These are phyloP conservation scores for Physcomitrellopsis africana DNA, from an alignment of 225 moss, liverwort and hornwort genomes.

Conservation along the genomic window DNA sequence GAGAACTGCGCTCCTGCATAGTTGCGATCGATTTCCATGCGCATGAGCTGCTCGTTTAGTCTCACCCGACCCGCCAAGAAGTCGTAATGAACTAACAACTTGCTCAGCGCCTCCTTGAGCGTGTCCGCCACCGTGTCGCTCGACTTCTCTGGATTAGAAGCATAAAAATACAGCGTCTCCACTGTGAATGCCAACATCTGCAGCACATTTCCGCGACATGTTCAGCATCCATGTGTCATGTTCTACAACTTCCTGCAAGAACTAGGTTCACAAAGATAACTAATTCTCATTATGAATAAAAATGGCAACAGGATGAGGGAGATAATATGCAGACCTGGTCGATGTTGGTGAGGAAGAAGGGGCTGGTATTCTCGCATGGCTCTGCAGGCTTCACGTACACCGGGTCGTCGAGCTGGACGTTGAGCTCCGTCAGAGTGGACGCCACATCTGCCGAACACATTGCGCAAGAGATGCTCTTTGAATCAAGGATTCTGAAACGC, in stretches of 20 bases:
- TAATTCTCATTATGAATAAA: background rate
- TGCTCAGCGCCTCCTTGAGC: constrained; percentile 41
- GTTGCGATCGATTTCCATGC: constrained; percentile 85
- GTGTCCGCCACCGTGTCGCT: constrained; percentile 47
- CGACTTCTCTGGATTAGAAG: constrained; percentile 42
- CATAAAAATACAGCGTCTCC: constrained; percentile 67
- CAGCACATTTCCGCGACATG: background rate
- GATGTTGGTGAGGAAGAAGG: constrained; percentile 63
- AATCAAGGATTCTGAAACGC: constrained; percentile 6
- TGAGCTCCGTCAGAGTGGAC: constrained; percentile 35
- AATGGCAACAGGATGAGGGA: background rate
- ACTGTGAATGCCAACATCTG: constrained; percentile 61
- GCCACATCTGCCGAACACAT: constrained; percentile 36
- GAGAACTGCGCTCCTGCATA: constrained; percentile 67
- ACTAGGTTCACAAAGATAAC: background rate
- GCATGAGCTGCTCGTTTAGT: constrained; percentile 47
- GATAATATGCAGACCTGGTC: constrained; percentile 45
- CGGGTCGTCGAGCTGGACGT: constrained; percentile 44
- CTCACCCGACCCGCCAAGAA: constrained; percentile 61
- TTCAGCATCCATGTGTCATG: background rate
- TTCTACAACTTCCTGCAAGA: background rate
- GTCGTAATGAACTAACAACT: constrained; percentile 51
- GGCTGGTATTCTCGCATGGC: constrained; percentile 33
- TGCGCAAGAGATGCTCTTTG: background rate
- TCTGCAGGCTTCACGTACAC: constrained; percentile 45